These are phyloP conservation scores for Candida sonorensis DNA, from an alignment of 805 yeast species.

Conservation along the genomic window DNA sequence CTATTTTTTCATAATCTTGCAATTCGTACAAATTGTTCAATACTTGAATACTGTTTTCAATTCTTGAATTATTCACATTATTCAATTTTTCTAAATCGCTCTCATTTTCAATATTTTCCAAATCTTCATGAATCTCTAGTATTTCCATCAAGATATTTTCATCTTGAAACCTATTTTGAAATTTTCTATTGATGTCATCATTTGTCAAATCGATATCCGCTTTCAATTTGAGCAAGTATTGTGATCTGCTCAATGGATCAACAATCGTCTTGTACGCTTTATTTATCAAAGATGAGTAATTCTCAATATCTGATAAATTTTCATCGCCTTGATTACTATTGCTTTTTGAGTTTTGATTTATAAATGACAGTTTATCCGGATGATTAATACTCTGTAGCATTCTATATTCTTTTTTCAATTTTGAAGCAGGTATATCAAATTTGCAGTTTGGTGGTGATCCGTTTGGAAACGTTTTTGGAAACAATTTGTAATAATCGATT, in stretches of 20 bases:
- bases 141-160: constrained; percentile 65
- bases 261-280: constrained; percentile 68
- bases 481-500: constrained; percentile 47
- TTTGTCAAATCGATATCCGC: constrained; percentile 48
- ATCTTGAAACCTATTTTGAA: constrained; percentile 29
- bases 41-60: constrained; percentile 35
- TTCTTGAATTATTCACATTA: constrained; percentile 50
- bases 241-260: constrained; percentile 67
- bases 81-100: constrained; percentile 49
- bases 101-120: constrained; percentile 58
- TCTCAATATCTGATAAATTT: constrained; percentile 20
- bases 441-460: constrained; percentile 57
- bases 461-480: constrained; percentile 68
- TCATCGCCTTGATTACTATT: no score
- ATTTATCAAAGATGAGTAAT: constrained; percentile 52
- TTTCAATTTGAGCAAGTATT: constrained; percentile 41
- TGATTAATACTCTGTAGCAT: constrained; percentile 66
- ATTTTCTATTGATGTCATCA: constrained; percentile 45
- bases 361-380: constrained; percentile 63
- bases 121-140: constrained; percentile 76
- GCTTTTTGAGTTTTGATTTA: no score
- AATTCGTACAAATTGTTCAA: constrained; percentile 41
- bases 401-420: constrained; percentile 70
- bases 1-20: constrained; percentile 52
- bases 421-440: constrained; percentile 49